Conservation (phyloP, 306 rosid genomes). For the Styphnolobium japonicum region DNA sequence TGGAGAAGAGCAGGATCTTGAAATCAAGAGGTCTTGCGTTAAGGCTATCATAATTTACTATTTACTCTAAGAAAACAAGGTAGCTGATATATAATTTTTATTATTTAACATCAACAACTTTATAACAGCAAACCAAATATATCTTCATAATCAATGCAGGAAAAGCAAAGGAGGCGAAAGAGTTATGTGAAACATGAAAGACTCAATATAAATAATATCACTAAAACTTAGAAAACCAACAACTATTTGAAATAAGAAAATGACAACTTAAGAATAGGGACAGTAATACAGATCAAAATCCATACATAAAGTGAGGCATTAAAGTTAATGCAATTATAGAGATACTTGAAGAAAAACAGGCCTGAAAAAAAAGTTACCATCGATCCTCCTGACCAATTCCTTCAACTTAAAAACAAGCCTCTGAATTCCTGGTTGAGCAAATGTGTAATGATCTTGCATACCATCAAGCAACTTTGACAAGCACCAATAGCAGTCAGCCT, state of each 20-base stretch:
- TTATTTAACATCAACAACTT: neutral
- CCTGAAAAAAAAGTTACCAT: constrained; percentile 51
- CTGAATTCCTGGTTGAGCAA: constrained; percentile 98
- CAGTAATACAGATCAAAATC: neutral
- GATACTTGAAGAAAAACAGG: constrained; percentile 9
- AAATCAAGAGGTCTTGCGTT: neutral
- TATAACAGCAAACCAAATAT: neutral
- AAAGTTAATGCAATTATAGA: constrained; percentile 6
- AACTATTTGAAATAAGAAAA: neutral
- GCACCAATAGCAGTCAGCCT: constrained; percentile 98
- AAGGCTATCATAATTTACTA: neutral
- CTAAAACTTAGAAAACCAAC: neutral
- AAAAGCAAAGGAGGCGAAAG: neutral
- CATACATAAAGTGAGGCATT: neutral
- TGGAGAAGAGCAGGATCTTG: neutral
- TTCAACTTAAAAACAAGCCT: constrained; percentile 92
- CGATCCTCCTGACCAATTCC: constrained; percentile 90
- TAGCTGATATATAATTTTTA: neutral
- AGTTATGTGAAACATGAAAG: neutral
- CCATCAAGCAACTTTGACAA: constrained; percentile 90
- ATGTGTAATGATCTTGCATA: constrained; percentile 98
- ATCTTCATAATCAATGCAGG: neutral
- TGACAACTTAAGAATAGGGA: neutral
- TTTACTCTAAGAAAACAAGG: neutral
- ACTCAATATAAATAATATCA: neutral